phyloP scores from a whole-genome alignment of 352 stramenopile species.

The Globisporangium splendens region DNA sequence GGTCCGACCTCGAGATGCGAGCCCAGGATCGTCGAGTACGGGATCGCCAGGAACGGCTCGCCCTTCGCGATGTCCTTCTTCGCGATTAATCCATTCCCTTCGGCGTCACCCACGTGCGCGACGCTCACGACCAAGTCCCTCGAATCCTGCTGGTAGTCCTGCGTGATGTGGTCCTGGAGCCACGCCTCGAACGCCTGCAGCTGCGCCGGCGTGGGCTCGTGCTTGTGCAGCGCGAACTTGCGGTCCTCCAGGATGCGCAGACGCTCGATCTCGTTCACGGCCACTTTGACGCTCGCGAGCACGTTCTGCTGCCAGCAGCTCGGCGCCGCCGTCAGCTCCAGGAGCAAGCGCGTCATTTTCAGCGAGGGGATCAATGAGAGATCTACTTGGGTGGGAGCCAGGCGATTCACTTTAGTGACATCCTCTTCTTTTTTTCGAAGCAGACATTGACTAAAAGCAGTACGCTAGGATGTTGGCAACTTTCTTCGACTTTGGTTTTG shows the following conservation, averaged over 20 bases:
- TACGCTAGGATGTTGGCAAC: no score
- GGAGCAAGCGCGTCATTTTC: conserved; percentile 15
- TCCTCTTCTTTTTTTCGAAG: no score
- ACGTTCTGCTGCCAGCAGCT: conserved; percentile 30
- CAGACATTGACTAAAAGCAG: no score
- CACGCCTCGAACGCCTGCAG: conserved; percentile 27
- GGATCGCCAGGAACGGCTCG: conserved; percentile 30
- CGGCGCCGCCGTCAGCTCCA: conserved; percentile 28
- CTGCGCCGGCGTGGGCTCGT: conserved; percentile 11
- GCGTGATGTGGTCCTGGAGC: conserved; percentile 15
- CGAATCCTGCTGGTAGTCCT: background rate
- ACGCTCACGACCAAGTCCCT: conserved; percentile 15
- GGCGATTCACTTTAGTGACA: no score
- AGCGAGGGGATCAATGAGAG: conserved; percentile 1
- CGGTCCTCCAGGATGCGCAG: conserved; percentile 18
- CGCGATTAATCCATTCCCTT: conserved; percentile 32
- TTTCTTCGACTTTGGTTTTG: no score
- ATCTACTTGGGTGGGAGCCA: no score
- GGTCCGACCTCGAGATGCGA: conserved; percentile 21
- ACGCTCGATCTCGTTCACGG: conserved; percentile 26
- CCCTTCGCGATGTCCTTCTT: conserved; percentile 18
- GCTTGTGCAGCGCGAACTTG: conserved; percentile 20
- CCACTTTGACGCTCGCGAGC: conserved; percentile 20
- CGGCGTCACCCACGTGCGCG: conserved; percentile 17
- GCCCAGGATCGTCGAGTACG: conserved; percentile 28